A percentile compares a stretch with the other conserved stretches of the same genome.
Evolutionary conservation across 495 filamentous ascomycete species (phyloP).

Genomic region (Neurospora sp.): DNA sequence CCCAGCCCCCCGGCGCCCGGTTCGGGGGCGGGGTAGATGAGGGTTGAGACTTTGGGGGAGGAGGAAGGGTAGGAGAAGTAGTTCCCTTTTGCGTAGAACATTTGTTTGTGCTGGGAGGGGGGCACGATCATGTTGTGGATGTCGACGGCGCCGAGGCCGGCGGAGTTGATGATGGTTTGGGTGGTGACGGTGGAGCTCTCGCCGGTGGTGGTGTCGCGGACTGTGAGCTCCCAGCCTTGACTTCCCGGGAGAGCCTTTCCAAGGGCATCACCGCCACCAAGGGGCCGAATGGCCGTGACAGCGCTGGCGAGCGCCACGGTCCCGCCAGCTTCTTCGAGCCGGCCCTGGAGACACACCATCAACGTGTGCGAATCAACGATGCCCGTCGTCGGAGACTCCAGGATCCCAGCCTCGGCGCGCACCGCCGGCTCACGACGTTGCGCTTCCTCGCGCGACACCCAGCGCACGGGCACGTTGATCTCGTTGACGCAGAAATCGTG

Average conservation of each 20-base stretch:
- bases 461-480: conserved; percentile 64
- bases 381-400: conserved; percentile 77
- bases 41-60: conserved; percentile 54
- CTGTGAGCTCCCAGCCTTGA: conserved; percentile 32
- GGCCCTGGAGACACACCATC: conserved; percentile 69
- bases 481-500: conserved; percentile 51
- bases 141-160: conserved; percentile 64
- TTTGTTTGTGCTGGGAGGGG: conserved; percentile 38
- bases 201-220: conserved; percentile 32
- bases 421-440: conserved; percentile 60
- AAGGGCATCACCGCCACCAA: conserved; percentile 38
- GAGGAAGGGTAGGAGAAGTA: conserved; percentile 79
- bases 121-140: conserved; percentile 81
- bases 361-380: conserved; percentile 82
- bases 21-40: conserved; percentile 78
- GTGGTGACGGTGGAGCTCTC: conserved; percentile 53
- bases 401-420: conserved; percentile 58
- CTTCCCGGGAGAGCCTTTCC: conserved; percentile 24
- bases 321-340: conserved; percentile 68
- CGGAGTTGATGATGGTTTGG: conserved; percentile 73
- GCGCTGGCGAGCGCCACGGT: conserved; percentile 53
- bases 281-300: conserved; percentile 49
- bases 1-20: conserved; percentile 78
- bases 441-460: conserved; percentile 53
- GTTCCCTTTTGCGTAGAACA: conserved; percentile 86